Evolutionary conservation across 2,329 filamentous ascomycete species (phyloP), one percentile per base, ranked within the genome.

Genomic region (Cytospora leucostoma): DNA sequence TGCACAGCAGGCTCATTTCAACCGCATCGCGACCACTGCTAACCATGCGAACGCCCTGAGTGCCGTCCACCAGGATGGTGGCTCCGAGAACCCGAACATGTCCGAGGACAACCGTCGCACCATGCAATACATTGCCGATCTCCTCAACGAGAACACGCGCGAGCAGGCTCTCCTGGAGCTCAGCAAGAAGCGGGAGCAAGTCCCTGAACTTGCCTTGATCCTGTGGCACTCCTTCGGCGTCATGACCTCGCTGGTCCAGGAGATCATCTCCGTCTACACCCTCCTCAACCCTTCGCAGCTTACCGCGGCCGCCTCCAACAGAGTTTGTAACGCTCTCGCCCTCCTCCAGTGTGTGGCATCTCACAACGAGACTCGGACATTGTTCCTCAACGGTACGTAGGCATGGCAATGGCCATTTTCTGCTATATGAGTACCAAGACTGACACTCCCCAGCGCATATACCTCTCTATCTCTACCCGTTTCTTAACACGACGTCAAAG

Each of bases 161-260:
- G 95, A 98, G 80, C 89, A 92, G 5, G 95, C 95, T 56, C 83
- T 99, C 61, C 84, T 99, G 72, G 95, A 99, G 77, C 84, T 99
- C 58, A 98, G 94, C 80, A 99, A 99, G 83, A 99, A 99, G 84
- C 84, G 95, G 63, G 95, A 99, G 78, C 95, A 98, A 77, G 95
- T 99, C 17, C 94, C 95, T 0, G 95, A 99, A 79, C 82, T 99
- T 65, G 95, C 95, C 54, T 81, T 99, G 71, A 97, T 99, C 66
- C 82, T 99, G 66, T 99, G 95, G 95, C 95, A 99, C 77, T 98
- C 94, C 4, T 98, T 97, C 73, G 93, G 93, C 72, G 95, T 99
- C 73, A 99, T 99, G 95, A 97, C 95, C 53, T 96, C 93, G 61
- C 83, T 99, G 32, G 85, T 98, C 38, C 94, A 98, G 77, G 95